Conservation (phyloP, 2,329 filamentous ascomycete genomes). For the Aureobasidium sp. region DNA sequence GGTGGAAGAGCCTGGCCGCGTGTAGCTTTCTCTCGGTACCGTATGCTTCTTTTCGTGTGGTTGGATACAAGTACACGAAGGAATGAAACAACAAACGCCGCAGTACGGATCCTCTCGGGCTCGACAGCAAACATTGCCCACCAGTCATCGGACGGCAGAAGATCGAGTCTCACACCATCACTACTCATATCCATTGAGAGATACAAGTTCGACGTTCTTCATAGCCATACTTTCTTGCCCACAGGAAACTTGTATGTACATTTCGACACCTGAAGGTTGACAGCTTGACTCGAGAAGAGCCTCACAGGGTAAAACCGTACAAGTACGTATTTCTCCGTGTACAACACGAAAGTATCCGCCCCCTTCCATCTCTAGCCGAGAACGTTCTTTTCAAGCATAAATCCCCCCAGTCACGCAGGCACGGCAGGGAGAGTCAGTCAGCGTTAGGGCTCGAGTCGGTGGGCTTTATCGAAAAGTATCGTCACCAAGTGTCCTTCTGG, state of each 20-base stretch:
- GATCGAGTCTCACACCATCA: neutral
- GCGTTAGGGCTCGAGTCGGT: neutral
- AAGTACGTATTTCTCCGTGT: neutral
- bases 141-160: neutral
- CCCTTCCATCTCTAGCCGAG: neutral
- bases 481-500: neutral
- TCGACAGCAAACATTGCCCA: neutral
- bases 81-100: neutral
- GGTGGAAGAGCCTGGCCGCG: neutral
- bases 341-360: neutral
- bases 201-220: neutral
- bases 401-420: neutral
- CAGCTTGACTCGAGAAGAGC: neutral
- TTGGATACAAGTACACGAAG: neutral
- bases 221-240: neutral
- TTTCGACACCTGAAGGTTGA: neutral
- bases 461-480: neutral
- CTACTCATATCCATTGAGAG: neutral
- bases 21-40: neutral
- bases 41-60: neutral
- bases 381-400: slow-evolving; percentile 4
- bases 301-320: neutral
- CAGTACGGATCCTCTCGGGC: neutral
- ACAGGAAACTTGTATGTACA: neutral
- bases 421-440: neutral